Conservation (phyloP, 495 filamentous ascomycete genomes). For the Penicillium chermesinum region DNA sequence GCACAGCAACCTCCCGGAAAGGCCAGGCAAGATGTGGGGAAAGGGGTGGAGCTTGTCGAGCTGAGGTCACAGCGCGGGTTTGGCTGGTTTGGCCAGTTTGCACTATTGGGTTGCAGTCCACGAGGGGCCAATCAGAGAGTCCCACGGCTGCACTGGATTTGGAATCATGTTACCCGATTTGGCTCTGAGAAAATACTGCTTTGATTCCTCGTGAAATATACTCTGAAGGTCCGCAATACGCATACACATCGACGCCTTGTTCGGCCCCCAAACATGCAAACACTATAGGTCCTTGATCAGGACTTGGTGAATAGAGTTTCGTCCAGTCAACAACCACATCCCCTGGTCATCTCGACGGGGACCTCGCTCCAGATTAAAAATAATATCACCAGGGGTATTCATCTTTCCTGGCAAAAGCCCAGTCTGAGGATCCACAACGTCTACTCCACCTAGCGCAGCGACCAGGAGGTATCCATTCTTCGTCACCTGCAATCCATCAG, state of each 20-base stretch:
- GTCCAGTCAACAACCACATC: conserved; percentile 12
- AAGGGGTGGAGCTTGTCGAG: background rate
- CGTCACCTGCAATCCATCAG: conserved; percentile 13
- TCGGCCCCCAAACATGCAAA: background rate
- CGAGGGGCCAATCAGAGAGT: background rate
- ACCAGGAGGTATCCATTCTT: conserved; percentile 7
- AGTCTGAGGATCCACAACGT: conserved; percentile 7
- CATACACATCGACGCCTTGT: background rate
- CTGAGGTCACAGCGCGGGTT: conserved; percentile 9
- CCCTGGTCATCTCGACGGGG: conserved; percentile 1
- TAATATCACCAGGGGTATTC: conserved; percentile 11
- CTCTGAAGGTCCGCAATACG: background rate
- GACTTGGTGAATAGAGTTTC: conserved; percentile 9
- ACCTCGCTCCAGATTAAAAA: conserved; percentile 12
- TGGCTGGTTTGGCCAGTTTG: conserved; percentile 12
- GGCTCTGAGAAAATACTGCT: too few species aligned
- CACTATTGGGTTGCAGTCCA: background rate
- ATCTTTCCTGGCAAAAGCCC: conserved; percentile 9
- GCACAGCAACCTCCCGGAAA: background rate
- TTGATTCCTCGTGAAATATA: background rate
- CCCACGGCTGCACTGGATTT: background rate
- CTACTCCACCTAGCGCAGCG: conserved; percentile 10
- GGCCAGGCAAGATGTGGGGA: conserved; percentile 1
- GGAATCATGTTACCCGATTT: background rate
- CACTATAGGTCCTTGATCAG: conserved; percentile 2